Conservation (phyloP, 139 green algal species). For the Pleodorina starrii region DNA sequence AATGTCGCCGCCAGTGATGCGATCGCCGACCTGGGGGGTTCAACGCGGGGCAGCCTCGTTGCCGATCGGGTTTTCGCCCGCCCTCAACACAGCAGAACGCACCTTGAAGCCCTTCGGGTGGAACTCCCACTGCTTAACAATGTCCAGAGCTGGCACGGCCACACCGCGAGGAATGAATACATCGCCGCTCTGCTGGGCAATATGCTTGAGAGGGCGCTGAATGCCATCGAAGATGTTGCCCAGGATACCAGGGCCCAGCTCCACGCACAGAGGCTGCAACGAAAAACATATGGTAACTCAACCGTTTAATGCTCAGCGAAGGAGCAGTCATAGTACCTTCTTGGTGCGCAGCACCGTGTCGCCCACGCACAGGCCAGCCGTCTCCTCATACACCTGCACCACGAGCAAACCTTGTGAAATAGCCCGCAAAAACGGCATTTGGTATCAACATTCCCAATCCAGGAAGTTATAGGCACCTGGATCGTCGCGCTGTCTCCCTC, state of each 20-base stretch:
- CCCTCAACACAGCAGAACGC: neutral
- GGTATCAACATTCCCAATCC: neutral
- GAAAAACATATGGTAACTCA: neutral
- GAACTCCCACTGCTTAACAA: slow-evolving; percentile 93
- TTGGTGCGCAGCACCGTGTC: slow-evolving; percentile 91
- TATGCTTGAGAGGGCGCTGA: slow-evolving; percentile 96
- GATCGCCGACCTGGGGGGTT: slow-evolving; percentile 86
- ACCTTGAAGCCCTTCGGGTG: slow-evolving; percentile 90
- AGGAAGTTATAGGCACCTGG: slow-evolving; percentile 73
- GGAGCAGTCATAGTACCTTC: slow-evolving; percentile 73
- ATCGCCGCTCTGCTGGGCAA: slow-evolving; percentile 84
- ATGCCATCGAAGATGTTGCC: slow-evolving; percentile 99
- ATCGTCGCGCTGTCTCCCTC: slow-evolving; percentile 98
- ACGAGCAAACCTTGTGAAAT: neutral
- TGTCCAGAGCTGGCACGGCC: slow-evolving; percentile 93
- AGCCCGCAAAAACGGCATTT: neutral
- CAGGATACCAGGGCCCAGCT: slow-evolving; percentile 97
- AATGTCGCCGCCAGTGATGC: slow-evolving; percentile 95
- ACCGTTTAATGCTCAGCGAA: neutral
- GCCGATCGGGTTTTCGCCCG: slow-evolving; percentile 16
- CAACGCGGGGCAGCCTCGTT: neutral
- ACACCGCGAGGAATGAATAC: slow-evolving; percentile 98
- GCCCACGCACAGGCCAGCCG: slow-evolving; percentile 94
- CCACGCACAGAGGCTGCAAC: slow-evolving; percentile 93
- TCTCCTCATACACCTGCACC: slow-evolving; percentile 97